Conservation (phyloP, 768 basidiomycete genomes). For the Xanthoconium purpureum region DNA sequence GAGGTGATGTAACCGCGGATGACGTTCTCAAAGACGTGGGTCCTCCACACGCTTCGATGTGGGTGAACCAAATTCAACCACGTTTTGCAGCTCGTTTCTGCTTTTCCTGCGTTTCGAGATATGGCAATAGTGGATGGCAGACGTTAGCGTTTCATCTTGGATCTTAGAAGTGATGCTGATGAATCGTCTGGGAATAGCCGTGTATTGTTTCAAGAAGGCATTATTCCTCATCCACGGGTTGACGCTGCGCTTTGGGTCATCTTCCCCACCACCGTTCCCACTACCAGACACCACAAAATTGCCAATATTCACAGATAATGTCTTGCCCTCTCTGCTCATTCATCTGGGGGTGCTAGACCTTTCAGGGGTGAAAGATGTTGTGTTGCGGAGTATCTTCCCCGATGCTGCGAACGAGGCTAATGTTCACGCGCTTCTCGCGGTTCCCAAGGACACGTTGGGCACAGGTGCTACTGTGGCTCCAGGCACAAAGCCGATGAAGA, state of each 20-base stretch:
- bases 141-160: constrained; percentile 40
- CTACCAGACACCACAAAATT: constrained; percentile 55
- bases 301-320: constrained; percentile 78
- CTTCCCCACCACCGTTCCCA: constrained; percentile 53
- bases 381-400: constrained; percentile 48
- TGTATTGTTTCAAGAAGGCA: constrained; percentile 90
- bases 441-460: constrained; percentile 14
- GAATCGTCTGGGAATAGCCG: constrained; percentile 40
- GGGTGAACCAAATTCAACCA: constrained; percentile 2
- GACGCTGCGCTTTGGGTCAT: constrained; percentile 59
- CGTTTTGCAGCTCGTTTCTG: constrained; percentile 58
- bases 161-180: neutral
- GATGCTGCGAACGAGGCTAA: constrained; percentile 38
- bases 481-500: constrained; percentile 16
- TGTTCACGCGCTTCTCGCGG: constrained; percentile 41
- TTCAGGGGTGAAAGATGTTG: constrained; percentile 40
- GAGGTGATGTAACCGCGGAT: constrained; percentile 45
- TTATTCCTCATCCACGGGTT: constrained; percentile 77
- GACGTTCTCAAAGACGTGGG: constrained; percentile 61
- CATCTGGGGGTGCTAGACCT: constrained; percentile 75
- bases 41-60: constrained; percentile 1
- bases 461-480: constrained; percentile 2
- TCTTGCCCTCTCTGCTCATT: constrained; percentile 77
- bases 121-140: constrained; percentile 63
- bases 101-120: constrained; percentile 81